A percentile compares a stretch with the other conserved stretches of the same genome.
phyloP scores from a whole-genome alignment of 768 basidiomycete genomes.

The Mycena galericulata region DNA sequence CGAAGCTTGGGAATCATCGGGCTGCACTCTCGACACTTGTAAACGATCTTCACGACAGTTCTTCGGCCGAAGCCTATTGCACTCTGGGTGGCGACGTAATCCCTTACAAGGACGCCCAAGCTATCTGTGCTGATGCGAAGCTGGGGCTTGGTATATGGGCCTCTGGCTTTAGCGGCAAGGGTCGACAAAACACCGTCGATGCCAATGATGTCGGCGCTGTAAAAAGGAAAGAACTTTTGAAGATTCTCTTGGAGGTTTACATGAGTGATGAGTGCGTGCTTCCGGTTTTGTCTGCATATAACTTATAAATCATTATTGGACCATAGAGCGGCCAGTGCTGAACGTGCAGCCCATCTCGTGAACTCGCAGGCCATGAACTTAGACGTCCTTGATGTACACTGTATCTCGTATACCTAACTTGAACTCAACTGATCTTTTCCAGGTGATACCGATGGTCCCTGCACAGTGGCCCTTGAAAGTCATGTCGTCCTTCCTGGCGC shows the following conservation, averaged over 20 bases:
- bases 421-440: constrained; percentile 15
- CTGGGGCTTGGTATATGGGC: constrained; percentile 71
- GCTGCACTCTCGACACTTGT: constrained; percentile 77
- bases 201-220: constrained; percentile 54
- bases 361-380: constrained; percentile 86
- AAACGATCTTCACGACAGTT: constrained; percentile 74
- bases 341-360: constrained; percentile 75
- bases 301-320: neutral
- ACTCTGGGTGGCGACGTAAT: constrained; percentile 83
- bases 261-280: constrained; percentile 77
- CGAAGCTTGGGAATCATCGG: constrained; percentile 61
- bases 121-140: constrained; percentile 60
- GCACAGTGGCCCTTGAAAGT: constrained; percentile 79
- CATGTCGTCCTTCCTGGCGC: constrained; percentile 81
- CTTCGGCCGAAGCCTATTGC: constrained; percentile 90
- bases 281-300: neutral
- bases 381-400: constrained; percentile 80
- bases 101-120: constrained; percentile 64
- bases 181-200: constrained; percentile 46
- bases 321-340: constrained; percentile 62
- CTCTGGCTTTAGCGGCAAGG: constrained; percentile 50
- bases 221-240: constrained; percentile 68
- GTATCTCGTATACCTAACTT: constrained; percentile 7
- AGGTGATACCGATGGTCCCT: constrained; percentile 79
- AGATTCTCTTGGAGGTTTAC: constrained; percentile 83